Evolutionary conservation across 2,329 filamentous ascomycete genomes (phyloP).

Genomic region (Nemania abortiva): DNA sequence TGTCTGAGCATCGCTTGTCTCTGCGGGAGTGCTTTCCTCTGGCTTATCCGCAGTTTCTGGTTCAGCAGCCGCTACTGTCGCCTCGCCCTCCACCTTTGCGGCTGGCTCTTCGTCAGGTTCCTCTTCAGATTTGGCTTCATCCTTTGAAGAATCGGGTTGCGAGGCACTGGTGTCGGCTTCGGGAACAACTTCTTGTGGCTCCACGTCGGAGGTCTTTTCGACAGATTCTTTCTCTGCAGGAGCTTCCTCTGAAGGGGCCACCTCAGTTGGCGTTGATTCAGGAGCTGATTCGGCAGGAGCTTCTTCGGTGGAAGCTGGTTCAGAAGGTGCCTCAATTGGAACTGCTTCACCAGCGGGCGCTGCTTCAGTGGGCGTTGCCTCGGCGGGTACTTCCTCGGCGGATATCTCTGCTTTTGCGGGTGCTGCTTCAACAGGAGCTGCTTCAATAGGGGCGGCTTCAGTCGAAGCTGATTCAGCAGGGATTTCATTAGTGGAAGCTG

Average conservation of each 20-base stretch:
- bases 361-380: constrained; percentile 7
- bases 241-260: background rate
- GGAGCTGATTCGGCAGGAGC: background rate
- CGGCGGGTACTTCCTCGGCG: background rate
- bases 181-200: background rate
- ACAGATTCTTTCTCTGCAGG: background rate
- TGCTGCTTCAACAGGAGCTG: background rate
- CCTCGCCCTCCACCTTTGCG: background rate
- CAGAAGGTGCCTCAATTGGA: background rate
- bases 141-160: constrained; percentile 27
- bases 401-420: background rate
- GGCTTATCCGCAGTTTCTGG: constrained; percentile 1
- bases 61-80: background rate
- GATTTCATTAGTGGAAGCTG: background rate
- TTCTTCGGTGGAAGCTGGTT: background rate
- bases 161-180: constrained; percentile 1
- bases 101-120: constrained; percentile 24
- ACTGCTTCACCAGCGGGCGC: background rate
- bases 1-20: constrained; percentile 3
- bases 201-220: constrained; percentile 2
- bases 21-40: constrained; percentile 7
- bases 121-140: constrained; percentile 35
- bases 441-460: background rate
- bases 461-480: background rate
- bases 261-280: background rate